These are phyloP conservation scores for Persicaria tinctoria DNA, from an alignment of 148 eudicot genomes.

Conservation along the genomic window DNA sequence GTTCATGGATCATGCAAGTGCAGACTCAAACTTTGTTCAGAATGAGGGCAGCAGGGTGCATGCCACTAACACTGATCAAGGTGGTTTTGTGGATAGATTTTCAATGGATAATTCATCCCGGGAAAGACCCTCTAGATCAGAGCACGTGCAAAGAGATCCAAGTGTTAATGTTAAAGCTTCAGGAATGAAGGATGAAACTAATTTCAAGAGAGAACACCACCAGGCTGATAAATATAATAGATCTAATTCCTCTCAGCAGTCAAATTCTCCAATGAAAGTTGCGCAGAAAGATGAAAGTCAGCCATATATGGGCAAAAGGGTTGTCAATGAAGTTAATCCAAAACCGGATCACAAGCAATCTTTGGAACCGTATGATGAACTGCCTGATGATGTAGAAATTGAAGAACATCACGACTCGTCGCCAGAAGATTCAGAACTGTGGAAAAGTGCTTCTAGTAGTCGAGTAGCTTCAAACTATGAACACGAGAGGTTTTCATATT, in stretches of 20 bases:
- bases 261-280: not conserved
- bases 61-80: conserved; percentile 19
- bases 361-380: conserved; percentile 13
- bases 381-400: conserved; percentile 16
- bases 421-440: conserved; percentile 4
- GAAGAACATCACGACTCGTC: conserved; percentile 19
- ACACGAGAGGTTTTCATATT: conserved; percentile 19
- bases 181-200: conserved; percentile 17
- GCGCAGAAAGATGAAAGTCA: conserved; percentile 18
- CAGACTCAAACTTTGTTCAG: conserved; percentile 18
- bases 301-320: not conserved
- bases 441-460: conserved; percentile 22
- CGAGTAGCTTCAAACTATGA: conserved; percentile 27
- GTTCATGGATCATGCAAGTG: conserved; percentile 30
- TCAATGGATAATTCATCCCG: conserved; percentile 20
- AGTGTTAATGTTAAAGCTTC: conserved; percentile 2
- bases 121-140: conserved; percentile 24
- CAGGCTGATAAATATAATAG: not conserved
- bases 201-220: conserved; percentile 8
- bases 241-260: not conserved
- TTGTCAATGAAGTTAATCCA: not conserved
- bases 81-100: conserved; percentile 19
- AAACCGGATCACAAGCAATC: conserved; percentile 17
- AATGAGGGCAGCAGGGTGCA: conserved; percentile 22
- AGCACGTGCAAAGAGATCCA: conserved; percentile 17